Conservation (phyloP, 495 filamentous ascomycete genomes). For the Wilcoxina mikolae region DNA sequence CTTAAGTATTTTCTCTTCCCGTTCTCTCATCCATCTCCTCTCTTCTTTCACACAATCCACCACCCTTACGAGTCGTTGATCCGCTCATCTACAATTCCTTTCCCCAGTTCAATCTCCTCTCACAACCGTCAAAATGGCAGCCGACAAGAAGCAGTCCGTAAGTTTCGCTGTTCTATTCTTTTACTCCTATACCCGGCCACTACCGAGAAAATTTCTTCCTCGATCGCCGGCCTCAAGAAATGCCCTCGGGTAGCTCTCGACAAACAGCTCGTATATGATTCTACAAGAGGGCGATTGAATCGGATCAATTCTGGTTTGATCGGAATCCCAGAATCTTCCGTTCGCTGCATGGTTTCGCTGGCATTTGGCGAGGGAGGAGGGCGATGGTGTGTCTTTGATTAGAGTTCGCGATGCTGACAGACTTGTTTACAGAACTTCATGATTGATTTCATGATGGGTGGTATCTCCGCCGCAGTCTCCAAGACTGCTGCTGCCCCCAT, state of each 20-base stretch:
- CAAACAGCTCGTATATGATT: not conserved
- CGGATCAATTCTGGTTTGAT: not conserved
- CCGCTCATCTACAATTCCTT: constrained; percentile 22
- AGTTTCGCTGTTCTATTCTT: constrained; percentile 16
- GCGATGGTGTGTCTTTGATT: constrained; percentile 8
- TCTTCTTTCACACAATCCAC: no score
- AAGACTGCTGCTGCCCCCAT: constrained; percentile 99
- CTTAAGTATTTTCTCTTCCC: constrained; percentile 13
- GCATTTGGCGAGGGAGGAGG: not conserved
- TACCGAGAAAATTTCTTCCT: not conserved
- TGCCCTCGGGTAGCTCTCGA: not conserved
- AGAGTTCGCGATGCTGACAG: constrained; percentile 12
- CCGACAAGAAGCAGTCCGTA: constrained; percentile 23
- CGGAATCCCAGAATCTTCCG: not conserved
- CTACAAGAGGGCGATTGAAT: not conserved
- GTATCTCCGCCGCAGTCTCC: constrained; percentile 98
- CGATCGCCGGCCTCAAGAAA: not conserved
- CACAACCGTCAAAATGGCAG: constrained; percentile 21
- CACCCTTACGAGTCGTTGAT: constrained; percentile 26
- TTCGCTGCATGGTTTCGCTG: not conserved
- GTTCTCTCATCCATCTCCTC: constrained; percentile 9
- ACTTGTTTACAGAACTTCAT: constrained; percentile 18
- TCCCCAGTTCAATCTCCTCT: constrained; percentile 18
- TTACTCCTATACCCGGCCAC: not conserved
- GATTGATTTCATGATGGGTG: constrained; percentile 50